Conservation (phyloP, 768 basidiomycete species). For the Strobilomyces dryophilus region DNA sequence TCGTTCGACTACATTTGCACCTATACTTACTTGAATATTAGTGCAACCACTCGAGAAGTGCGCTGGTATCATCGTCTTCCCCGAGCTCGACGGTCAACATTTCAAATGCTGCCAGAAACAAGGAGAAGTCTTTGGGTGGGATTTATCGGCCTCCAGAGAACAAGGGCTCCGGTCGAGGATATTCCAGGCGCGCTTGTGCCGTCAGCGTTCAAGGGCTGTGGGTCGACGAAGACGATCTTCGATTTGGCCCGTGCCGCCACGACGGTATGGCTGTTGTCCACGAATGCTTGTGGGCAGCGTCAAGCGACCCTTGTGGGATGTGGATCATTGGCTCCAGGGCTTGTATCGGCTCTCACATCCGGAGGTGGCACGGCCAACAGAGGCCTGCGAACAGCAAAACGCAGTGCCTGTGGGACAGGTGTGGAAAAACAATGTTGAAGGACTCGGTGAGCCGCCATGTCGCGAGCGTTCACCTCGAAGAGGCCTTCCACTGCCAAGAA, state of each 20-base stretch:
- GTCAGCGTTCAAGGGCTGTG: background rate
- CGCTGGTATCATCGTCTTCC: background rate
- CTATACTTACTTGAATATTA: background rate
- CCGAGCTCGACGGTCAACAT: background rate
- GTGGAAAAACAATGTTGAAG: background rate
- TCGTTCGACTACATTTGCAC: background rate
- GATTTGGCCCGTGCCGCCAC: background rate
- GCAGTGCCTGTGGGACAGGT: slow-evolving; percentile 6
- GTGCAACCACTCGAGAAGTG: background rate
- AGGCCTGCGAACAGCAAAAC: background rate
- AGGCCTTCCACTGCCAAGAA: slow-evolving; percentile 3
- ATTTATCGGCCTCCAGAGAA: background rate
- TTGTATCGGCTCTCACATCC: slow-evolving; percentile 2
- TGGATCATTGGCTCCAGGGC: slow-evolving; percentile 9
- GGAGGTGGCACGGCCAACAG: slow-evolving; percentile 3
- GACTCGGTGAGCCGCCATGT: slow-evolving; percentile 10
- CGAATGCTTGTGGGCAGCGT: slow-evolving; percentile 5
- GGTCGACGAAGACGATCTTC: slow-evolving; percentile 6
- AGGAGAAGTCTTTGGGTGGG: background rate
- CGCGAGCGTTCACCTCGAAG: slow-evolving; percentile 3
- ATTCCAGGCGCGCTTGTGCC: background rate
- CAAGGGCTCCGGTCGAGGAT: background rate
- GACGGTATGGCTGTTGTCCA: slow-evolving; percentile 2
- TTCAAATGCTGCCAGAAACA: background rate
- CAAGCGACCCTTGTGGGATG: slow-evolving; percentile 4